phyloP scores from a whole-genome alignment of 179 eudicot species.

The Silene noctiflora region DNA sequence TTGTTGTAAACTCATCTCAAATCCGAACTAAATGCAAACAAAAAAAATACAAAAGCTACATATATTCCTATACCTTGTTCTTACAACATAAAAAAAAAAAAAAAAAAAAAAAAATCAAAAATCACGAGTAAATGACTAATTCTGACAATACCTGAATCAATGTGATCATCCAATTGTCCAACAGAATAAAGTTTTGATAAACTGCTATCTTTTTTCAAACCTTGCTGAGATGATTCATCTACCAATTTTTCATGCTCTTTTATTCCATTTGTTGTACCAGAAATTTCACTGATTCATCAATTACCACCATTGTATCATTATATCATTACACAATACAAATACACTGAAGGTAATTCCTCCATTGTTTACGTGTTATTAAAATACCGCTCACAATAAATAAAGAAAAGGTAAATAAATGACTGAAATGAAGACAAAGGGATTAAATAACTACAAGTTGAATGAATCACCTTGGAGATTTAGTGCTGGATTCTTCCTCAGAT shows the following conservation, averaged over 20 bases:
- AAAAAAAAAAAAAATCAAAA: neutral
- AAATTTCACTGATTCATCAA: conserved; percentile 23
- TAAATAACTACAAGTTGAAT: neutral
- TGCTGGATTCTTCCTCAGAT: conserved; percentile 15
- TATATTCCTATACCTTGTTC: neutral
- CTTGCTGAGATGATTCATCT: conserved; percentile 4
- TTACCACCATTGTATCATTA: conserved; percentile 13
- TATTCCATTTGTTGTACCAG: conserved; percentile 21
- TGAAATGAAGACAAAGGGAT: too few relatives aligned
- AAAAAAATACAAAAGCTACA: neutral
- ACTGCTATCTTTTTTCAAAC: neutral
- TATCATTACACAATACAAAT: conserved; percentile 3
- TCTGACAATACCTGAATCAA: conserved; percentile 25
- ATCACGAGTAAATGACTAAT: neutral
- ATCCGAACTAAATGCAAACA: too few relatives aligned
- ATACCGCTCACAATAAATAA: neutral
- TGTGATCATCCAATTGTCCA: conserved; percentile 17
- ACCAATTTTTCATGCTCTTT: conserved; percentile 19
- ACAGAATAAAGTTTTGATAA: neutral
- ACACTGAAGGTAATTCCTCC: neutral
- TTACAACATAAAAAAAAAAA: neutral
- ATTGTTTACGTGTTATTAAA: too few relatives aligned
- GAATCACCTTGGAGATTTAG: conserved; percentile 26
- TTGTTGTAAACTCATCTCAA: too few relatives aligned
- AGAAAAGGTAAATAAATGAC: neutral